Conservation (phyloP, 768 basidiomycete genomes). For the Podaxis carcinomalis region DNA sequence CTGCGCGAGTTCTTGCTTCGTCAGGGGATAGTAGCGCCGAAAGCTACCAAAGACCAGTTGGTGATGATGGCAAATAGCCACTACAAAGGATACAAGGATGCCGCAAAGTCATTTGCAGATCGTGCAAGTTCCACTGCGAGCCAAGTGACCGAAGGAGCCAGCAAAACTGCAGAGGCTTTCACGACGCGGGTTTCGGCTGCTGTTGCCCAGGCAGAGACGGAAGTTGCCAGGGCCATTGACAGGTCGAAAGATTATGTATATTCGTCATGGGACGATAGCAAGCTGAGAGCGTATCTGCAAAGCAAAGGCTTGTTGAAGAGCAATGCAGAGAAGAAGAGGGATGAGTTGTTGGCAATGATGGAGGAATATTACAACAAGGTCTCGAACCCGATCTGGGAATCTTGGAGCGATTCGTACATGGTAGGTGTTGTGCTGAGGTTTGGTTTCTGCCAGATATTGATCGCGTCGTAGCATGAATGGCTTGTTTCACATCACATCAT, state of each 20-base stretch:
- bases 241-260: conserved; percentile 84
- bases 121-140: conserved; percentile 45
- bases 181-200: conserved; percentile 20
- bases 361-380: conserved; percentile 60
- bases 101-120: conserved; percentile 52
- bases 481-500: conserved; percentile 75
- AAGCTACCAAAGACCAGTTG: conserved; percentile 75
- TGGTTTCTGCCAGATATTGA: background rate
- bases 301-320: conserved; percentile 70
- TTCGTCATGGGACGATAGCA: conserved; percentile 84
- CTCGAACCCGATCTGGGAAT: conserved; percentile 67
- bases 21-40: conserved; percentile 82
- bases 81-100: conserved; percentile 55
- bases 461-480: conserved; percentile 64
- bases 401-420: conserved; percentile 85
- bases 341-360: conserved; percentile 69
- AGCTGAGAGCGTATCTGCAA: conserved; percentile 67
- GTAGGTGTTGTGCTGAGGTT: conserved; percentile 34
- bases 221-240: conserved; percentile 50
- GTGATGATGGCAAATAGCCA: conserved; percentile 71
- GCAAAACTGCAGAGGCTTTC: conserved; percentile 34
- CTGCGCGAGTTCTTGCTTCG: conserved; percentile 82
- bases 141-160: conserved; percentile 38
- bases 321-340: conserved; percentile 51
- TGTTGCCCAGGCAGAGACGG: conserved; percentile 48